Base-by-base conservation (phyloP, 2,329 filamentous ascomycete species). In the Talaromyces albobiverticillius region DNA sequence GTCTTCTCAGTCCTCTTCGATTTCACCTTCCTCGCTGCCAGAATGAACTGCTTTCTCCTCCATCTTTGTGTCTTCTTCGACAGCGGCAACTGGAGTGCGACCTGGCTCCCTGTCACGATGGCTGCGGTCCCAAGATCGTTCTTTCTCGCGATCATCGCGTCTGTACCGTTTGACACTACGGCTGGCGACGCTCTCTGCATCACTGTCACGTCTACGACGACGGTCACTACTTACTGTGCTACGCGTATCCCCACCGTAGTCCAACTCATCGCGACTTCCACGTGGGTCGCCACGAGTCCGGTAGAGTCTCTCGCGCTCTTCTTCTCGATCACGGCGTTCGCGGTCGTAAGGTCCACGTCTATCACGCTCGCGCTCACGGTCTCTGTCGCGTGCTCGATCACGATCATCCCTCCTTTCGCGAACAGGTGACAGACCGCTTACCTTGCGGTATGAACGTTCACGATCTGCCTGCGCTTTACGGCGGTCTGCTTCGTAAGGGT, bases 21-120 rank as follows among this genome's bases (percentile, higher is more conserved):
- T 97, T 76, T 99, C 94, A 50, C 94, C 94, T 73, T 99, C 94
- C 75, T 99, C 94, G 67, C 92, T 96, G 51, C 94, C 94, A 56
- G 89, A 93, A 65, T 89, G 86, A 53, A 91, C 79, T 4, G 73
- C 72, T 60, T 74, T 75, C 48, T 78, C 78, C 57, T 78, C 76
- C 64, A 66, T 62, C 58, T 66, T 71, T 25, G 51, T 16, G n/a
- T 45, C 38, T 29, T 56, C 58, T 31, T 68, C 67, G 11, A 67
- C 64, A 48, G 67, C 69, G 52, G 67, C 69, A 43, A 70, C 67
- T 47, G 65, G 66, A 45, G 68, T 69, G 43, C 62, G 66, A 49
- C 67, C 64, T n/a, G 46, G 18, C 78, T 70, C 74, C 75, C 64
- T 87, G 78, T 77, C 82, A 77, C 72, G 78, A 25, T 51, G 56